Conservation (phyloP, 805 yeast genomes). For the Nakazawaea ambrosiae region DNA sequence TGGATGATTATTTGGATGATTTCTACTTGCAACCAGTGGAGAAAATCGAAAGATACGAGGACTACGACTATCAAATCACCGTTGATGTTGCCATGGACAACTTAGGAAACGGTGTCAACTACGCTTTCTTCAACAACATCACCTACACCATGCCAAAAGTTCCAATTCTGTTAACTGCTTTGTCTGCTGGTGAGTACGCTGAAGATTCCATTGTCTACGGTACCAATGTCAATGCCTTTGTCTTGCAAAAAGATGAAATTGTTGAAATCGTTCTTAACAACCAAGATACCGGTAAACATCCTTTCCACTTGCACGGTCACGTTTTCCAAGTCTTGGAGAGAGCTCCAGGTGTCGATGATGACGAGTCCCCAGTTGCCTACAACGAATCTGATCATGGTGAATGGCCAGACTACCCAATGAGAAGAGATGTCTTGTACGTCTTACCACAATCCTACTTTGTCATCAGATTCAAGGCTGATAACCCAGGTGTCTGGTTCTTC, state of each 20-base stretch:
- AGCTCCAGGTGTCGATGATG: constrained; percentile 52
- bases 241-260: constrained; percentile 58
- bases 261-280: constrained; percentile 83
- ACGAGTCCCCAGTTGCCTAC: constrained; percentile 48
- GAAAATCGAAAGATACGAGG: constrained; percentile 47
- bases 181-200: constrained; percentile 60
- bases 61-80: constrained; percentile 63
- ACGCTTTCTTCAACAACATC: constrained; percentile 92
- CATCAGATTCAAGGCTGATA: constrained; percentile 81
- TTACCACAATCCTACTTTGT: constrained; percentile 83
- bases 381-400: constrained; percentile 43
- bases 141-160: constrained; percentile 77
- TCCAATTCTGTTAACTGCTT: constrained; percentile 76
- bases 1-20: constrained; percentile 64
- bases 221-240: constrained; percentile 67
- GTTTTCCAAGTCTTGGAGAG: constrained; percentile 77
- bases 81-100: constrained; percentile 79
- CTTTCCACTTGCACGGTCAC: constrained; percentile 97
- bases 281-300: constrained; percentile 87
- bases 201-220: constrained; percentile 60
- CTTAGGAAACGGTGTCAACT: constrained; percentile 80
- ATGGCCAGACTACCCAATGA: constrained; percentile 71
- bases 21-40: constrained; percentile 62
- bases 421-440: constrained; percentile 76
- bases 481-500: constrained; percentile 99